Percentiles rank a stretch among this genome's conserved stretches.
phyloP scores from a whole-genome alignment of 306 rosid species.

The Vigna unguiculata region DNA sequence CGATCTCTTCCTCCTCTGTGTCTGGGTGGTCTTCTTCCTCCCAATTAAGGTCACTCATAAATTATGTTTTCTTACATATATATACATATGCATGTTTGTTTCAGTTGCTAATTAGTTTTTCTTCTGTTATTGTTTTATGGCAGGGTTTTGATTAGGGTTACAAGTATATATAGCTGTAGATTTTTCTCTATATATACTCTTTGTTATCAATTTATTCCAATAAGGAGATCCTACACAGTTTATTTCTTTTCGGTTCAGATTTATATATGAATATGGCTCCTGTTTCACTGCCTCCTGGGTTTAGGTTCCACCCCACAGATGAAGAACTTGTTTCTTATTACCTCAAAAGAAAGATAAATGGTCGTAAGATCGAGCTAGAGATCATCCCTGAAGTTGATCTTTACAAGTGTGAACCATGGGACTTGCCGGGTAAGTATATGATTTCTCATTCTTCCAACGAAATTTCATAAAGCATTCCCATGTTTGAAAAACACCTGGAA shows the following conservation, averaged over 20 bases:
- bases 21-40: constrained; percentile 41
- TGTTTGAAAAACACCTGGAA: background rate
- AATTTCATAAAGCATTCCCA: background rate
- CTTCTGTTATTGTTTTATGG: background rate
- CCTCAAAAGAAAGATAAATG: constrained; percentile 91
- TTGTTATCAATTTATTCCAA: constrained; percentile 28
- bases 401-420: constrained; percentile 99
- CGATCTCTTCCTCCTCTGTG: constrained; percentile 3
- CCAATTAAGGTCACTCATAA: constrained; percentile 39
- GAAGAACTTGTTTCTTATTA: constrained; percentile 94
- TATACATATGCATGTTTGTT: background rate
- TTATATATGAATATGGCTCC: constrained; percentile 68
- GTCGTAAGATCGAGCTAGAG: constrained; percentile 86
- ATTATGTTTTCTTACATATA: background rate
- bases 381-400: constrained; percentile 98
- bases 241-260: constrained; percentile 8
- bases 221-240: constrained; percentile 32
- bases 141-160: constrained; percentile 32
- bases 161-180: constrained; percentile 31
- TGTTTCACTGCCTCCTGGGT: constrained; percentile 97
- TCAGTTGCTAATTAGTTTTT: constrained; percentile 6
- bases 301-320: constrained; percentile 95
- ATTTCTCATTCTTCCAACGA: background rate
- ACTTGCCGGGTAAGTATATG: constrained; percentile 78
- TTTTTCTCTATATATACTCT: background rate